Evolutionary conservation across 768 basidiomycete species (phyloP).

Genomic region (Imleria badia): DNA sequence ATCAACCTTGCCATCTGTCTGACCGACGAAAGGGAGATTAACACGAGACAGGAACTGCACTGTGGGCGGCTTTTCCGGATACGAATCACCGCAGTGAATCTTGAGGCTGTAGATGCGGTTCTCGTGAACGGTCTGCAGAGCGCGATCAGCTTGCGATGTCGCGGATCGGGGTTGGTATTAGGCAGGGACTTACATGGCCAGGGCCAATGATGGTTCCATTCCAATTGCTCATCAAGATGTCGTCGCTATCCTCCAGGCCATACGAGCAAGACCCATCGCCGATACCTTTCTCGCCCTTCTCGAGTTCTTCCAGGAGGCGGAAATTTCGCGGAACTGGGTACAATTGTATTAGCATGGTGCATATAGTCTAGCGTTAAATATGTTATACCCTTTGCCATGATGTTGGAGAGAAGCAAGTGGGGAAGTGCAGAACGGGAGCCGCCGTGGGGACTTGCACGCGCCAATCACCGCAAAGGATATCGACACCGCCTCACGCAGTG

Average conservation of each 20-base stretch:
- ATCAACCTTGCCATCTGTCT: conserved; percentile 76
- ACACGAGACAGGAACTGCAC: conserved; percentile 88
- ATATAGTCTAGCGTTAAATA: background rate
- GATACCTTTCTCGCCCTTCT: conserved; percentile 99
- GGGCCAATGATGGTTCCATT: conserved; percentile 99
- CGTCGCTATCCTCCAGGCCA: conserved; percentile 92
- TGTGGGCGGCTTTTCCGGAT: conserved; percentile 76
- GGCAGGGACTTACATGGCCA: conserved; percentile 73
- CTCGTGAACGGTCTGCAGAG: conserved; percentile 86
- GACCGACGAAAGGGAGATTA: conserved; percentile 90
- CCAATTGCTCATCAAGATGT: conserved; percentile 98
- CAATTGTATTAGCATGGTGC: background rate
- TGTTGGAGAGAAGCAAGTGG: conserved; percentile 11
- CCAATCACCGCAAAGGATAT: conserved; percentile 18
- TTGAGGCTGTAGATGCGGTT: conserved; percentile 97
- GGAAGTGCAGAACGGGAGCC: background rate
- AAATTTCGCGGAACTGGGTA: conserved; percentile 90
- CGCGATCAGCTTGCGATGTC: conserved; percentile 17
- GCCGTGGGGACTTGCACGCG: background rate
- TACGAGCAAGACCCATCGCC: conserved; percentile 98
- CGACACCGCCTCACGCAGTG: conserved; percentile 34
- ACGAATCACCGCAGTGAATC: conserved; percentile 75
- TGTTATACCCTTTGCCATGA: conserved; percentile 55
- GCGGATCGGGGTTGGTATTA: conserved; percentile 3
- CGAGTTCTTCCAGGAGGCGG: conserved; percentile 94